phyloP scores from a whole-genome alignment of 805 yeast species.

The Candida lessepsii region DNA sequence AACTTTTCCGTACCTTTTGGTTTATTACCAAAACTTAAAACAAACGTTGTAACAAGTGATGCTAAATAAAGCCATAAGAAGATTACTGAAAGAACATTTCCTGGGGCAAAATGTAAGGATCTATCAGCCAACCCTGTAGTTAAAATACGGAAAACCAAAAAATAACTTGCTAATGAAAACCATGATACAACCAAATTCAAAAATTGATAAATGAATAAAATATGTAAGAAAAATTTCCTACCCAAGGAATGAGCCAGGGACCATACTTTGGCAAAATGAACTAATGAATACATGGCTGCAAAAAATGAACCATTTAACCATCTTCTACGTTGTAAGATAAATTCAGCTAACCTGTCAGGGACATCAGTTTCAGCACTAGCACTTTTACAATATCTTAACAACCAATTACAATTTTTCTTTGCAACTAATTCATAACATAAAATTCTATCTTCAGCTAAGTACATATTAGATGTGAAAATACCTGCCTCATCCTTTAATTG shows the following conservation, averaged over 20 bases:
- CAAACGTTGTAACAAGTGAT: conserved; percentile 56
- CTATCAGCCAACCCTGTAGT: conserved; percentile 48
- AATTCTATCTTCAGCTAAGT: conserved; percentile 68
- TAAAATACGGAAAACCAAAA: conserved; percentile 60
- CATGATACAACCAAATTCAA: conserved; percentile 56
- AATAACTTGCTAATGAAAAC: conserved; percentile 64
- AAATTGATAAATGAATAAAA: conserved; percentile 57
- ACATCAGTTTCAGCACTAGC: conserved; percentile 71
- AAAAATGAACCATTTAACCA: conserved; percentile 73
- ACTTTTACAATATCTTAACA: conserved; percentile 58
- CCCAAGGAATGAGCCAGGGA: conserved; percentile 50
- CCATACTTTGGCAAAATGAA: conserved; percentile 56
- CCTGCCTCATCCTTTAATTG: conserved; percentile 45
- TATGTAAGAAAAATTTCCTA: conserved; percentile 50
- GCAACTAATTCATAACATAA: conserved; percentile 65
- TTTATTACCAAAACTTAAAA: conserved; percentile 61
- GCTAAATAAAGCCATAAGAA: conserved; percentile 57
- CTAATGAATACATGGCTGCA: conserved; percentile 57
- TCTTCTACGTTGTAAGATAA: conserved; percentile 62
- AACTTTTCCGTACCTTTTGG: conserved; percentile 60
- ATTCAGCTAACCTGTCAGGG: conserved; percentile 60
- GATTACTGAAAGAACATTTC: conserved; percentile 48
- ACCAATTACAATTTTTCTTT: conserved; percentile 57
- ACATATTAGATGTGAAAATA: conserved; percentile 67
- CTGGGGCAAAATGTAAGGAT: conserved; percentile 43